These are phyloP conservation scores for Apiospora koreana DNA, from an alignment of 2,329 filamentous ascomycete genomes.

Conservation along the genomic window DNA sequence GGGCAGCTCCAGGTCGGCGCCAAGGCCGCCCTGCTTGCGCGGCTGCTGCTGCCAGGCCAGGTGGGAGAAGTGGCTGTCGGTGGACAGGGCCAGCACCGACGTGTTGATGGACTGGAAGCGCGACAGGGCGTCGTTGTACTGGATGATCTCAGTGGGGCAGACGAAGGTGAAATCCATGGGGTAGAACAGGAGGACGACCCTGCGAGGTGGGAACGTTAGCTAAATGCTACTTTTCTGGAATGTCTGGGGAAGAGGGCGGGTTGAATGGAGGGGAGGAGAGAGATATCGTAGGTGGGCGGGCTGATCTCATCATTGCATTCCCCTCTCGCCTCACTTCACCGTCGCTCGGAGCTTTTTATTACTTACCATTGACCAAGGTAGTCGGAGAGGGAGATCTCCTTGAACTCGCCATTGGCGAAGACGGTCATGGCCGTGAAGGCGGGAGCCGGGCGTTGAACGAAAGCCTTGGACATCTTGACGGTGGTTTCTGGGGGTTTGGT, in stretches of 20 bases:
- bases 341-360: background rate
- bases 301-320: background rate
- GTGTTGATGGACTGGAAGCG: constrained; percentile 62
- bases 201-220: constrained; percentile 19
- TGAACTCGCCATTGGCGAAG: constrained; percentile 50
- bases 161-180: constrained; percentile 70
- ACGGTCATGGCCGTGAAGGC: constrained; percentile 51
- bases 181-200: constrained; percentile 68
- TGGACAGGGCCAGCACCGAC: constrained; percentile 60
- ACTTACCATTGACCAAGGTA: constrained; percentile 49
- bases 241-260: background rate
- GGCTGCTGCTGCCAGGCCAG: constrained; percentile 60
- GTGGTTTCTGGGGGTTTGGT: background rate
- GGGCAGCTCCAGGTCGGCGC: constrained; percentile 59
- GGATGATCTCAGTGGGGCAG: constrained; percentile 66
- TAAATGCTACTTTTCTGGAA: constrained; percentile 4
- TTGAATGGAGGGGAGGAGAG: background rate
- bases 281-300: background rate
- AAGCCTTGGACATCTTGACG: constrained; percentile 43
- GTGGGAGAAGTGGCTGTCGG: constrained; percentile 59
- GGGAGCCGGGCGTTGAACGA: constrained; percentile 51
- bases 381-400: constrained; percentile 46
- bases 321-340: background rate
- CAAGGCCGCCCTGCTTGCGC: constrained; percentile 63
- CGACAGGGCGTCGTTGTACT: constrained; percentile 62